Conservation (phyloP, 2,329 filamentous ascomycete species). For the Pseudocercospora vitis region DNA sequence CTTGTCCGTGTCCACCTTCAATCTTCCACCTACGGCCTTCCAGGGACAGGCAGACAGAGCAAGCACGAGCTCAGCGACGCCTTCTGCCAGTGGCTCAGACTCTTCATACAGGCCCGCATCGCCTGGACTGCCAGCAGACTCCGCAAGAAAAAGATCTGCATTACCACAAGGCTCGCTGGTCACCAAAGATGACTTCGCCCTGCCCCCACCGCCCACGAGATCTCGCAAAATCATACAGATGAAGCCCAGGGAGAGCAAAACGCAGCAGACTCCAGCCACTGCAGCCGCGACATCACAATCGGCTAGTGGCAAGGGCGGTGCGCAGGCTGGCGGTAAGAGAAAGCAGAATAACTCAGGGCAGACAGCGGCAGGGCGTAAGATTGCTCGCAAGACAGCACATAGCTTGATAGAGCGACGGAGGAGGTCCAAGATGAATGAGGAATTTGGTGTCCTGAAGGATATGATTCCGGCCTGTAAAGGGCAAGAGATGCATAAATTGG, state of each 20-base stretch:
- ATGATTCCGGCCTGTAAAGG: conserved; percentile 96
- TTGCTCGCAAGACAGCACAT: conserved; percentile 92
- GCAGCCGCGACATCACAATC: conserved; percentile 17
- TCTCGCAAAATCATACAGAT: conserved; percentile 98
- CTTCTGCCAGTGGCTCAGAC: conserved; percentile 50
- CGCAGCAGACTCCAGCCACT: conserved; percentile 30
- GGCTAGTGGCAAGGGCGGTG: conserved; percentile 24
- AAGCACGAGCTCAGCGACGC: conserved; percentile 50
- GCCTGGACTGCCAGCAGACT: conserved; percentile 45
- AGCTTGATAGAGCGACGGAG: conserved; percentile 88
- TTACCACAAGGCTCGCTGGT: conserved; percentile 26
- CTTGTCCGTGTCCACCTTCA: conserved; percentile 67
- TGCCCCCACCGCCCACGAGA: conserved; percentile 88
- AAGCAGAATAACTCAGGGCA: conserved; percentile 69
- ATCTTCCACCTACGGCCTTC: conserved; percentile 75
- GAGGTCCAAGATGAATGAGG: conserved; percentile 97
- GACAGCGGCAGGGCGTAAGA: conserved; percentile 88
- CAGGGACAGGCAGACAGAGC: conserved; percentile 43
- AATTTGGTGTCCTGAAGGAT: conserved; percentile 87
- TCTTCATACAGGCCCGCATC: conserved; percentile 53
- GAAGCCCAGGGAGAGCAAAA: conserved; percentile 63
- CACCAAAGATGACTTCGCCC: conserved; percentile 66
- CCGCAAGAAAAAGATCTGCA: conserved; percentile 37
- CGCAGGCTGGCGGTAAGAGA: conserved; percentile 59
- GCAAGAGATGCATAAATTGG: conserved; percentile 94